phyloP scores from a whole-genome alignment of 164 flowering plant species.

The Aristolochia fimbriata region DNA sequence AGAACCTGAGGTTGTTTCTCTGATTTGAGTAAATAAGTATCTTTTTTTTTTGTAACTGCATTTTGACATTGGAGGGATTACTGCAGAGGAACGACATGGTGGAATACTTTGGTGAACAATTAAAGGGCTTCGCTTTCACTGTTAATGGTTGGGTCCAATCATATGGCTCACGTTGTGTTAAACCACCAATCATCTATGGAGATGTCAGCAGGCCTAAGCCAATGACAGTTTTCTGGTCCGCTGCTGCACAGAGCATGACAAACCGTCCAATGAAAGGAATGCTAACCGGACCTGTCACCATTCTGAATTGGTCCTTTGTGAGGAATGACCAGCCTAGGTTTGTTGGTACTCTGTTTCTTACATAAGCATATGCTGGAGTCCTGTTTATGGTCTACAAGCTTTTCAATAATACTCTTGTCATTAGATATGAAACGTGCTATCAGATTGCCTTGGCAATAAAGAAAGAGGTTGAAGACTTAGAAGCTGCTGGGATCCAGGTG shows the following conservation, averaged over 20 bases:
- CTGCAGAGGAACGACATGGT: conserved; percentile 66
- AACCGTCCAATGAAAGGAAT: conserved; percentile 71
- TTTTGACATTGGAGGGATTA: not conserved
- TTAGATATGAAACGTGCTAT: conserved; percentile 38
- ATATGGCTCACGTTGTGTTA: conserved; percentile 73
- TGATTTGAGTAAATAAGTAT: conserved; percentile 1
- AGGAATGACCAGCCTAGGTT: conserved; percentile 62
- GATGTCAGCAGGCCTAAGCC: conserved; percentile 72
- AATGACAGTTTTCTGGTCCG: conserved; percentile 77
- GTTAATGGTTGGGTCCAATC: conserved; percentile 77
- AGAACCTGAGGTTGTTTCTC: conserved; percentile 48
- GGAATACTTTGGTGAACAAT: conserved; percentile 67
- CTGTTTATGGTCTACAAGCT: no score
- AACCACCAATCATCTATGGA: conserved; percentile 74
- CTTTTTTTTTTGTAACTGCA: no score
- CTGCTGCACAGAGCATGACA: conserved; percentile 61
- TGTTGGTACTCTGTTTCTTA: not conserved
- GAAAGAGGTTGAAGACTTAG: conserved; percentile 43
- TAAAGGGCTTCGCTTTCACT: conserved; percentile 61
- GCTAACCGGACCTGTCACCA: conserved; percentile 78
- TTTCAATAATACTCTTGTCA: not conserved
- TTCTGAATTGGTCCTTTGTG: conserved; percentile 73
- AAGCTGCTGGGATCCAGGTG: conserved; percentile 33
- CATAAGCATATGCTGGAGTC: no score
- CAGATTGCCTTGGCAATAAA: conserved; percentile 48